phyloP scores from a whole-genome alignment of 495 filamentous ascomycete genomes.

The Penicillium lividum region DNA sequence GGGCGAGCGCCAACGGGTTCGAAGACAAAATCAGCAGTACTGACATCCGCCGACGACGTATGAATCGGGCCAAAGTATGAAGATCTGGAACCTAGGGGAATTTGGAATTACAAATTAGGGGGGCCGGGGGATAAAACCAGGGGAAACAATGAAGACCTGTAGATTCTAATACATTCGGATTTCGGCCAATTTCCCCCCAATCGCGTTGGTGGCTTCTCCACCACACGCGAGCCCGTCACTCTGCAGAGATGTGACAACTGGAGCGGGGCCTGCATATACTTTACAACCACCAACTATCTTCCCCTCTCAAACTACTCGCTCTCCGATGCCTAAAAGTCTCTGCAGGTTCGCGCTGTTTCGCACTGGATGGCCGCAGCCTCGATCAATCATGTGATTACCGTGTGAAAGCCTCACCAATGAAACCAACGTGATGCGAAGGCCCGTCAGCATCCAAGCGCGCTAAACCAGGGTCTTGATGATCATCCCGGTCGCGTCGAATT shows the following conservation, averaged over 20 bases:
- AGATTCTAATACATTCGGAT: constrained; percentile 18
- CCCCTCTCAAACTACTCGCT: constrained; percentile 25
- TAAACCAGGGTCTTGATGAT: constrained; percentile 28
- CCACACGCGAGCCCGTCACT: constrained; percentile 26
- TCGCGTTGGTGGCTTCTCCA: constrained; percentile 17
- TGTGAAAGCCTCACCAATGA: constrained; percentile 30
- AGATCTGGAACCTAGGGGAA: constrained; percentile 3
- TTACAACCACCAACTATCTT: constrained; percentile 2
- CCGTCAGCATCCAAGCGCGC: constrained; percentile 21
- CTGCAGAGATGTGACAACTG: constrained; percentile 34
- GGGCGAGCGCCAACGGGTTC: constrained; percentile 58
- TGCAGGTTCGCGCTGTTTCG: constrained; percentile 43
- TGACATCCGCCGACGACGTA: constrained; percentile 57
- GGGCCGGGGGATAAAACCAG: background rate
- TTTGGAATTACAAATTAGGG: constrained; percentile 5
- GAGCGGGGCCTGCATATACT: constrained; percentile 27
- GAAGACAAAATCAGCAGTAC: constrained; percentile 90
- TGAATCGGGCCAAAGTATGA: constrained; percentile 41
- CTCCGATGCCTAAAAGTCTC: constrained; percentile 16
- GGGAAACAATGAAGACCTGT: constrained; percentile 9
- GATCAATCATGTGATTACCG: constrained; percentile 44
- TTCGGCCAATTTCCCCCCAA: constrained; percentile 26
- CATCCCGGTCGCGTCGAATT: constrained; percentile 27
- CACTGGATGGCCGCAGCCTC: constrained; percentile 42
- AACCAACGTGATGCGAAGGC: constrained; percentile 18